Evolutionary conservation across 2,329 filamentous ascomycete genomes (phyloP), one percentile per base, ranked within the genome.

Genomic region (Apiospora aurea): DNA sequence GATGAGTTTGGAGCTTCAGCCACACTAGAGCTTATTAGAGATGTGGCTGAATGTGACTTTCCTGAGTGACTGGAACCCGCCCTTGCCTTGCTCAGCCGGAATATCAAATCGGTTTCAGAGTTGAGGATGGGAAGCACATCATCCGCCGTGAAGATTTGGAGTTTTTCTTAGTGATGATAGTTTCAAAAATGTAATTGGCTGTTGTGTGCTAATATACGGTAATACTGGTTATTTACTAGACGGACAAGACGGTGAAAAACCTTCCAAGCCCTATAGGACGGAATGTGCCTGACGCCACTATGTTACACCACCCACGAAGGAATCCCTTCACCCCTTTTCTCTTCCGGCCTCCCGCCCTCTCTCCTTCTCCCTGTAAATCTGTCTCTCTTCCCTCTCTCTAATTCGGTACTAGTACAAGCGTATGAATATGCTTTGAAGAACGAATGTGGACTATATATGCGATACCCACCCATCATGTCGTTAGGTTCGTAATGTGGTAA

Each of bases 381-480:
- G 4, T 2, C 26, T 10, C 51, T 57, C 26, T 16, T 14, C 8
- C n/a, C n/a, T 41, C 57, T 29, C 57, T 64, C 34, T n/a, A 38
- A 13, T 41, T 13, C 4, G 18, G 29, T 24, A 64, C 57, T 64
- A 21, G 21, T 64, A 38, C 34, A 49, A 64, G 57, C 8, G 57
- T 64, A 64, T 64, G 57, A 34, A 41, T 41, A 64, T 41, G 57
- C 8, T 38, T 64, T 38, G 34, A 38, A 21, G 13, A 64, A 41
- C 57, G 57, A 64, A 64, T 64, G 57, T 64, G 34, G 57, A 64
- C 34, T 64, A 49, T 38, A 61, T 53, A 57, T 64, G n/a, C 24
- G 57, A 41, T 64, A 64, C 34, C 57, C 57, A 64, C 34, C 57
- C 57, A 64, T 64, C 57, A 64, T 64, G 57, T 64, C 57, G 57